Percentiles rank a stretch among this genome's conserved stretches.
phyloP scores from a whole-genome alignment of 257 asterid species.

The Galeopsis tetrahit region DNA sequence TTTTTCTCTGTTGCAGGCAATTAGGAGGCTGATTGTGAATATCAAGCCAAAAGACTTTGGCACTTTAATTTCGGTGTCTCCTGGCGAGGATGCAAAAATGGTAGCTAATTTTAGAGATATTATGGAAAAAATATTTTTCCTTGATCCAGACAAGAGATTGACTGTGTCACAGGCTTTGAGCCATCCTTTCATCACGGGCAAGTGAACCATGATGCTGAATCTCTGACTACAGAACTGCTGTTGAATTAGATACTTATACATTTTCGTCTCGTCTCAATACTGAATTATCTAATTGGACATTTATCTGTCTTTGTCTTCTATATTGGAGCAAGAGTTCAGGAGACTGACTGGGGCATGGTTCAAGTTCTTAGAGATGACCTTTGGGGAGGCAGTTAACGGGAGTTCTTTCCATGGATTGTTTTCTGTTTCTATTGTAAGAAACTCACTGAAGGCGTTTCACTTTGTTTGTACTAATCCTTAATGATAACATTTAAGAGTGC shows the following conservation, averaged over 20 bases:
- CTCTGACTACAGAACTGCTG: slow-evolving; percentile 75
- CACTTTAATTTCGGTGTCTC: slow-evolving; percentile 69
- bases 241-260: slow-evolving; percentile 69
- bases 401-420: slow-evolving; percentile 91
- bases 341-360: slow-evolving; percentile 53
- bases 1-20: slow-evolving; percentile 58
- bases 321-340: slow-evolving; percentile 63
- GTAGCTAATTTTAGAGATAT: slow-evolving; percentile 89
- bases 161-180: slow-evolving; percentile 94
- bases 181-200: slow-evolving; percentile 99
- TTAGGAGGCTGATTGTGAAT: slow-evolving; percentile 76
- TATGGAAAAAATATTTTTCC: slow-evolving; percentile 80
- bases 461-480: slow-evolving; percentile 69
- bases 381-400: slow-evolving; percentile 68
- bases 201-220: slow-evolving; percentile 90
- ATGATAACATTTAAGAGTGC: slow-evolving; percentile 58
- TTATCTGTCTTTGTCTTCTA: slow-evolving; percentile 73
- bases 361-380: slow-evolving; percentile 56
- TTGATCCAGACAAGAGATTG: slow-evolving; percentile 97
- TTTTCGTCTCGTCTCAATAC: slow-evolving; percentile 58
- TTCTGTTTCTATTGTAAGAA: slow-evolving; percentile 98
- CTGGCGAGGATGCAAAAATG: slow-evolving; percentile 97
- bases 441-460: slow-evolving; percentile 79
- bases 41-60: slow-evolving; percentile 95
- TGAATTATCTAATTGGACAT: slow-evolving; percentile 81